These are phyloP conservation scores for Dioscorea dumetorum DNA, from an alignment of 106 monocot species.

Conservation along the genomic window DNA sequence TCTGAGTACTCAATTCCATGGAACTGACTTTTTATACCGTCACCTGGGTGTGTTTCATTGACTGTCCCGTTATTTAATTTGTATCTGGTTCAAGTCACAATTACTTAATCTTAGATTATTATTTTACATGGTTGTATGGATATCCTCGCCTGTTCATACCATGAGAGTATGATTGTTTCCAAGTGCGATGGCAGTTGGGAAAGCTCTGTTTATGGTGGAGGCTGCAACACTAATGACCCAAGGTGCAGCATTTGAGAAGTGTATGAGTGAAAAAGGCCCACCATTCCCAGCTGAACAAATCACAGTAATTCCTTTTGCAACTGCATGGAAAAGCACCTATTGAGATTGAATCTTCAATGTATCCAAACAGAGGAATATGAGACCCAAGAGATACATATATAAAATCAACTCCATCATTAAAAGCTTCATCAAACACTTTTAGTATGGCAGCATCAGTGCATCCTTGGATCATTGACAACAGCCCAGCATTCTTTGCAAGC, in stretches of 20 bases:
- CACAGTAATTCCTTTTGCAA: conserved; percentile 39
- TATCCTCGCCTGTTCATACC: not conserved
- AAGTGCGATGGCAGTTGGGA: conserved; percentile 30
- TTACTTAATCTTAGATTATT: not conserved
- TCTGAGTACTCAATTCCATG: conserved; percentile 42
- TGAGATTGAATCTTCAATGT: conserved; percentile 53
- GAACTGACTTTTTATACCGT: conserved; percentile 9
- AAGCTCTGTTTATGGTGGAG: conserved; percentile 50
- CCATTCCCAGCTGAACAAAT: conserved; percentile 67
- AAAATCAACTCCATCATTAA: conserved; percentile 65
- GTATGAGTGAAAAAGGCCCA: conserved; percentile 44
- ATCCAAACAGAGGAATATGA: conserved; percentile 43
- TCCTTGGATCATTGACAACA: conserved; percentile 21
- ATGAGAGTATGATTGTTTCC: conserved; percentile 42
- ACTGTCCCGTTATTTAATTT: conserved; percentile 9
- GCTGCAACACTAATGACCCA: conserved; percentile 73
- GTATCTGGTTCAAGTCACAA: not conserved
- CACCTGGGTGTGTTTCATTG: conserved; percentile 2
- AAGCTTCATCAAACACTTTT: conserved; percentile 72
- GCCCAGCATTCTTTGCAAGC: conserved; percentile 71
- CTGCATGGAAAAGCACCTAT: conserved; percentile 69
- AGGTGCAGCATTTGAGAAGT: conserved; percentile 54
- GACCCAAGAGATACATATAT: conserved; percentile 63
- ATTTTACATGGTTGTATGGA: not conserved
- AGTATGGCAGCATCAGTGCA: conserved; percentile 68